phyloP scores from a whole-genome alignment of 2,329 filamentous ascomycete species.

The Arachnomyces sp. region DNA sequence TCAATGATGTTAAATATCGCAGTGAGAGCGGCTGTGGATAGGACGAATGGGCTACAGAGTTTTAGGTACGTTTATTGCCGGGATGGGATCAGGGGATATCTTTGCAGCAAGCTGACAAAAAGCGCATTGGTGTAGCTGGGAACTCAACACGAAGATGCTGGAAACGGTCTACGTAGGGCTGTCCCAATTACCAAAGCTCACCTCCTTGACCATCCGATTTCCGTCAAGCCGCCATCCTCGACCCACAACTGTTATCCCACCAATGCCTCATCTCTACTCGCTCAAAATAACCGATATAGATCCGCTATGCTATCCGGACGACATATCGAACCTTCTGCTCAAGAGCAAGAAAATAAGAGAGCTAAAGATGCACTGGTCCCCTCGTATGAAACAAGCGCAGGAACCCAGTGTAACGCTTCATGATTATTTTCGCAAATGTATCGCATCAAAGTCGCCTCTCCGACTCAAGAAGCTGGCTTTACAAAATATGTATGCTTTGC shows the following conservation, averaged over 20 bases:
- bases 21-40: conserved; percentile 51
- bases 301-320: conserved; percentile 56
- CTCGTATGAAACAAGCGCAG: conserved; percentile 51
- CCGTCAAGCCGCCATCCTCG: conserved; percentile 49
- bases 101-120: neutral
- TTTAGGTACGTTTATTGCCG: conserved; percentile 37
- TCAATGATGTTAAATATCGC: conserved; percentile 56
- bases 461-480: conserved; percentile 44
- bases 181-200: conserved; percentile 41
- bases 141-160: conserved; percentile 52
- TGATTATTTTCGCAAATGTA: conserved; percentile 49
- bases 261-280: conserved; percentile 46
- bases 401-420: conserved; percentile 49
- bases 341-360: conserved; percentile 47
- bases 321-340: conserved; percentile 48
- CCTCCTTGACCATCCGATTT: conserved; percentile 48
- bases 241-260: conserved; percentile 48
- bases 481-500: conserved; percentile 51
- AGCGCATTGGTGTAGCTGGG: conserved; percentile 39
- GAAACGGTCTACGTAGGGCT: conserved; percentile 52
- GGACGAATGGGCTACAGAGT: conserved; percentile 46
- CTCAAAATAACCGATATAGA: conserved; percentile 53
- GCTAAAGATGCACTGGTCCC: conserved; percentile 52
- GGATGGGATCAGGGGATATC: too few species aligned
- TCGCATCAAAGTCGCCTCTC: conserved; percentile 39